Base-by-base conservation (phyloP, 345 rosid genomes). In the Populus deltoides region DNA sequence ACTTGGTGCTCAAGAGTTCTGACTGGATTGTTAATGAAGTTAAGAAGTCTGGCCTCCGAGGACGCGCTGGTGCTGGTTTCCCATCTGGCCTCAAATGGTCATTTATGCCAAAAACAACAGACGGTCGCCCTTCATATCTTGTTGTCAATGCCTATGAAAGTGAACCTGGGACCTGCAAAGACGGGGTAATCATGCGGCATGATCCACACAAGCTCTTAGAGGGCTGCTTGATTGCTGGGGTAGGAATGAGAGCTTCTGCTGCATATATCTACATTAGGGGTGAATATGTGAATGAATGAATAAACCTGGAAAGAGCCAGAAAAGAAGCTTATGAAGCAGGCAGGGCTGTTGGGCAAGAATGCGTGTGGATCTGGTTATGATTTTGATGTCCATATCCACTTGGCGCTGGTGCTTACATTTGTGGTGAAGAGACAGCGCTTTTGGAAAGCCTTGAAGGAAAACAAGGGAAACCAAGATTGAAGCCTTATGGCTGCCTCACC, bases 81-180 rank as follows among this genome's bases (percentile, higher is more conserved):
- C 95, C 97, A 33, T 91, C 99, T 35, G 99, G 97, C 35, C 98
- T 97, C 17, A 97, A 97, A 81, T 92, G 98, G 99, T 94, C 99
- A 13, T 97, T 97, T 83, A 94, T 97, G 98, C 97, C 98, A n/a
- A 92, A 92, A 83, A 91, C 87, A 43, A 94, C 98, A 67, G 99
- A 94, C 82, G 97, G 98, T 1, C 99, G 97, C 55, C 99, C 99
- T 1, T 93, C 98, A 27, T 97, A 94, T 87, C 94, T 97, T 78
- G 99, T 94, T 75, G 98, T 97, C 47, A 94, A 94, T 70, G 99
- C 97, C 41, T 98, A 97, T 90, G 99, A 97, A 88, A 97, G 99
- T 91, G 99, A 97, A 86, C 99, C 99, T n/a, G 98, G 97, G 77
- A 97, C 99, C 73, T 94, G 99, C 79, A 97, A 94, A 83, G 99